Percentiles rank a stretch among this genome's conserved stretches.
Evolutionary conservation across 225 moss, liverwort and hornwort genomes (phyloP).

Genomic region (Lunularia cruciata): DNA sequence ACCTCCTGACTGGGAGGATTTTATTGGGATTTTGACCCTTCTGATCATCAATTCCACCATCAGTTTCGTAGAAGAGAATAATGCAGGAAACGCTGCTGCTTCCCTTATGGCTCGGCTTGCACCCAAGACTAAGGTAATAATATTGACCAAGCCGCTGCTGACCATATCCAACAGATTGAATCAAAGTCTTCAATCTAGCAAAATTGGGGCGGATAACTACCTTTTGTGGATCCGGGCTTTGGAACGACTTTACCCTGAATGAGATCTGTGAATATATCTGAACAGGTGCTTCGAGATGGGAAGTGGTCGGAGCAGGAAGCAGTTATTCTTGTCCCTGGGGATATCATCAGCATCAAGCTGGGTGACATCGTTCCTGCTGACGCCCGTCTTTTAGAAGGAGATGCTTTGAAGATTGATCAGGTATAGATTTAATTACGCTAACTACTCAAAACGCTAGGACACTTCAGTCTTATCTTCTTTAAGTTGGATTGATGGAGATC

Average conservation of each 20-base stretch:
- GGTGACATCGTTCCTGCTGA: conserved; percentile 17
- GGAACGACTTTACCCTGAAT: too few relatives aligned
- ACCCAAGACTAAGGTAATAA: conserved; percentile 10
- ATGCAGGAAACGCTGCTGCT: conserved; percentile 26
- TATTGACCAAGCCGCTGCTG: too few relatives aligned
- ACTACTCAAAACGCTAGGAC: too few relatives aligned
- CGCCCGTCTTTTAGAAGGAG: conserved; percentile 18
- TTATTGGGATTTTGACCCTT: conserved; percentile 3
- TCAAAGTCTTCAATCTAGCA: neutral
- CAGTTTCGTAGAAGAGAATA: conserved; percentile 25
- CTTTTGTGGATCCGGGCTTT: too few relatives aligned
- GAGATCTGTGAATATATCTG: too few relatives aligned
- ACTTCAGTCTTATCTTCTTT: too few relatives aligned
- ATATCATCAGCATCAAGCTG: conserved; percentile 19
- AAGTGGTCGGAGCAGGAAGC: conserved; percentile 21
- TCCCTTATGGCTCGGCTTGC: conserved; percentile 20
- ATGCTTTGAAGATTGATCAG: conserved; percentile 26
- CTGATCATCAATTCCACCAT: conserved; percentile 24
- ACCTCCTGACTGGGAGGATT: conserved; percentile 23
- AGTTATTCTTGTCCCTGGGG: conserved; percentile 15
- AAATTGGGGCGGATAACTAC: too few relatives aligned
- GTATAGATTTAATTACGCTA: neutral
- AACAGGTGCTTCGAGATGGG: conserved; percentile 8
- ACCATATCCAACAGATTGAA: too few relatives aligned
- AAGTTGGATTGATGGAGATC: too few relatives aligned